Evolutionary conservation across 2,329 filamentous ascomycete genomes (phyloP).

Genomic region (Knoxdaviesia proteae): DNA sequence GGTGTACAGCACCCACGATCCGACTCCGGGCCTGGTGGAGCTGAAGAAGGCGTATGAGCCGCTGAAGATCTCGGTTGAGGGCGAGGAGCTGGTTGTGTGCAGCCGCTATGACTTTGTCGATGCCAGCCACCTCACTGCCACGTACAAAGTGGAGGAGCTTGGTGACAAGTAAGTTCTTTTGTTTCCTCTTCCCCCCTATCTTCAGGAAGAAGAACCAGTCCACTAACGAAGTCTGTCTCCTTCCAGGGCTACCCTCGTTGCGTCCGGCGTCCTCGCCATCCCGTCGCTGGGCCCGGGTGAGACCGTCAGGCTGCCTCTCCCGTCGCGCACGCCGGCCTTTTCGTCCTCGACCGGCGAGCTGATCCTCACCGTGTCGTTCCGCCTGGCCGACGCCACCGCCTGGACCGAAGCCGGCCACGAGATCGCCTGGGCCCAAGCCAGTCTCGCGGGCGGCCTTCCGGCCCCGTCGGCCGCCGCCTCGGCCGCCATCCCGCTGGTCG

Average conservation of each 20-base stretch:
- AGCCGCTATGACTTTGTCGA: constrained; percentile 29
- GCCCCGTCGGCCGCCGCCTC: too few species aligned
- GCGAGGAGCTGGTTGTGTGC: constrained; percentile 17
- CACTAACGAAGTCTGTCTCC: too few species aligned
- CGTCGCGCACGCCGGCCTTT: too few species aligned
- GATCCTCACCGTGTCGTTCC: constrained; percentile 21
- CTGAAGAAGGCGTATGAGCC: constrained; percentile 37
- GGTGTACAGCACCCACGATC: constrained; percentile 28
- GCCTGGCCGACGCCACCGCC: constrained; percentile 17
- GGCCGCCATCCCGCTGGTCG: too few species aligned
- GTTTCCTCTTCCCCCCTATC: too few species aligned
- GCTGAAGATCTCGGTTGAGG: constrained; percentile 19
- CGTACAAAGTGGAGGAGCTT: constrained; percentile 22
- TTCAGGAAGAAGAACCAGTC: too few species aligned
- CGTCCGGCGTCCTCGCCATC: too few species aligned
- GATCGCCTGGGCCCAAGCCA: constrained; percentile 28
- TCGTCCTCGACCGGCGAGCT: background rate
- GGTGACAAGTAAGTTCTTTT: constrained; percentile 15
- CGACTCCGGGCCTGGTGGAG: constrained; percentile 34
- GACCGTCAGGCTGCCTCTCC: too few species aligned
- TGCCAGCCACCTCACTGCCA: constrained; percentile 19
- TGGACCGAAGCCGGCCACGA: constrained; percentile 34
- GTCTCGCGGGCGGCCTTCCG: too few species aligned
- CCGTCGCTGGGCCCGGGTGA: too few species aligned
- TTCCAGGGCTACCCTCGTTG: too few species aligned